Conservation (phyloP, 306 rosid species). For the Calophaca sinica region DNA sequence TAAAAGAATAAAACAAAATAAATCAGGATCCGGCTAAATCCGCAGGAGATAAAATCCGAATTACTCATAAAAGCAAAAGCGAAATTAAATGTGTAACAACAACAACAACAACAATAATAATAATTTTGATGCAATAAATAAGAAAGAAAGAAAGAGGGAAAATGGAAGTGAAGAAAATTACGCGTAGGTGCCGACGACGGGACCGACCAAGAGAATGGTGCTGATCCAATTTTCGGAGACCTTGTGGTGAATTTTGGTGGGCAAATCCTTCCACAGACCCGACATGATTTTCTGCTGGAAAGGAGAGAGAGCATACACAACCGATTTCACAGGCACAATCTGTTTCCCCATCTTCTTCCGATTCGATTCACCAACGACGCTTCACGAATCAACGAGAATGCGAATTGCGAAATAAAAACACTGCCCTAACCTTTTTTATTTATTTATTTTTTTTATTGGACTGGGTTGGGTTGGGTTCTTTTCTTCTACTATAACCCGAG, state of each 20-base stretch:
- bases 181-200: conserved; percentile 71
- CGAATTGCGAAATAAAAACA: background rate
- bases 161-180: conserved; percentile 16
- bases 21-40: conserved; percentile 5
- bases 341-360: conserved; percentile 69
- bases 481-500: too few relatives aligned
- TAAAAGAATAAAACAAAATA: background rate
- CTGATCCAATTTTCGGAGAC: conserved; percentile 91
- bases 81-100: background rate
- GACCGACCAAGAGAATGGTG: conserved; percentile 69
- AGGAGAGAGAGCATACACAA: conserved; percentile 81
- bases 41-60: background rate
- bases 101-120: background rate
- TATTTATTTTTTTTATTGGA: background rate
- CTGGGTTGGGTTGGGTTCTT: background rate
- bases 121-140: background rate
- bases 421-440: background rate
- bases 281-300: conserved; percentile 90
- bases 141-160: background rate
- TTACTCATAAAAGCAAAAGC: background rate
- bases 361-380: background rate
- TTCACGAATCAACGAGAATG: background rate
- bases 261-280: conserved; percentile 84
- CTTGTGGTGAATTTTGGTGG: conserved; percentile 83
- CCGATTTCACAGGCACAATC: conserved; percentile 76